A percentile compares a stretch with the other conserved stretches of the same genome.
These are phyloP conservation scores for Mycena amicta DNA, from an alignment of 768 basidiomycete species.

Conservation along the genomic window DNA sequence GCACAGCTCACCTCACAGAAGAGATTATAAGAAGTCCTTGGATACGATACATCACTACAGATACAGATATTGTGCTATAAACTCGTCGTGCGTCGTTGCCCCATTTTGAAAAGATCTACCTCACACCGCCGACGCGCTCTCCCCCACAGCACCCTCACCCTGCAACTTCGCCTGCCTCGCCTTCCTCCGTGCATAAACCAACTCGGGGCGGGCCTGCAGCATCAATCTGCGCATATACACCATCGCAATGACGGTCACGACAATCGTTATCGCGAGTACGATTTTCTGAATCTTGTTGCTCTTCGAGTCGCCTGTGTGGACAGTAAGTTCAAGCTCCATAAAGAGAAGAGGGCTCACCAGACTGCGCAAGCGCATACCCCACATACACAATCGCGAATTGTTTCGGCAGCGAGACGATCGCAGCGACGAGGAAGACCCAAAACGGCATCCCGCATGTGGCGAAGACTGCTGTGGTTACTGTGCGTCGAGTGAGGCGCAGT, in stretches of 20 bases:
- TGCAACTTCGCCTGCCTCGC: constrained; percentile 17
- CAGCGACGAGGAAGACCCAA: constrained; percentile 40
- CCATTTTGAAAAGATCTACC: no score
- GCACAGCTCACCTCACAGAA: no score
- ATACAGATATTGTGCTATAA: no score
- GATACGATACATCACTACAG: no score
- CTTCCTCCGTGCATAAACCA: constrained; percentile 26
- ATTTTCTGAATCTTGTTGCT: constrained; percentile 38
- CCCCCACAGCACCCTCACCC: background rate
- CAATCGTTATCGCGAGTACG: constrained; percentile 38
- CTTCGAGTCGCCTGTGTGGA: background rate
- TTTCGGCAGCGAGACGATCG: constrained; percentile 44
- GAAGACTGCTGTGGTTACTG: constrained; percentile 43
- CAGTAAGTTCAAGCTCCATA: background rate
- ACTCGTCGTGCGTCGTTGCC: no score
- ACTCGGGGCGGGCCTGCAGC: constrained; percentile 23
- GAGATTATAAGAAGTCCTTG: no score
- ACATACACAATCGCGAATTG: constrained; percentile 49
- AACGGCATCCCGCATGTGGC: constrained; percentile 45
- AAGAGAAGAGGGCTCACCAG: background rate
- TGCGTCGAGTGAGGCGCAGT: background rate
- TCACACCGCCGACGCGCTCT: no score
- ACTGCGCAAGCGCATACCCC: constrained; percentile 30
- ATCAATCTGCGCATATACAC: constrained; percentile 44
- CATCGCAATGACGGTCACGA: constrained; percentile 40